Conservation (phyloP, 2,329 filamentous ascomycete species). For the Corinectria fuckeliana region DNA sequence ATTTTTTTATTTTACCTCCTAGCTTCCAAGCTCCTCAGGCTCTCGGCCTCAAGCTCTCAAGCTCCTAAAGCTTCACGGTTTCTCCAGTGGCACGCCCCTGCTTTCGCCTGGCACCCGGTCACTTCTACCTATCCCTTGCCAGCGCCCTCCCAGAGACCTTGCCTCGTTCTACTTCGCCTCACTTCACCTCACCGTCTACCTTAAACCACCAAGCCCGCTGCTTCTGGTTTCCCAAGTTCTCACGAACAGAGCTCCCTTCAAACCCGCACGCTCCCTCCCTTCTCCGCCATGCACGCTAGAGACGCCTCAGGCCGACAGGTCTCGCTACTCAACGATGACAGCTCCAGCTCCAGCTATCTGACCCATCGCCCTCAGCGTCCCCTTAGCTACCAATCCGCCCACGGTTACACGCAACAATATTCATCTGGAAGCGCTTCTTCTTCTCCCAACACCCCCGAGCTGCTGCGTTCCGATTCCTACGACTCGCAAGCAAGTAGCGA, state of each 20-base stretch:
- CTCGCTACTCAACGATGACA: slow-evolving; percentile 66
- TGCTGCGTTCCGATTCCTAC: slow-evolving; percentile 67
- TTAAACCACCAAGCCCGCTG: slow-evolving; percentile 10
- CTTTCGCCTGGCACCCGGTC: slow-evolving; percentile 9
- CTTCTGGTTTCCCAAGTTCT: slow-evolving; percentile 14
- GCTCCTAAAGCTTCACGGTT: slow-evolving; percentile 4
- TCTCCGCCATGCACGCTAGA: slow-evolving; percentile 56
- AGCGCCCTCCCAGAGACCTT: slow-evolving; percentile 5
- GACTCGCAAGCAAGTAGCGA: slow-evolving; percentile 65
- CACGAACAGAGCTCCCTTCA: neutral
- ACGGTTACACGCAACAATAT: slow-evolving; percentile 43
- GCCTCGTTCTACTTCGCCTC: slow-evolving; percentile 5
- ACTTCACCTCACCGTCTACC: slow-evolving; percentile 11
- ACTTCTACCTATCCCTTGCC: slow-evolving; percentile 6
- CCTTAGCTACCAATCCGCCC: slow-evolving; percentile 45
- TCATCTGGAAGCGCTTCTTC: slow-evolving; percentile 50
- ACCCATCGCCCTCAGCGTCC: slow-evolving; percentile 35
- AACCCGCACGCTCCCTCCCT: neutral
- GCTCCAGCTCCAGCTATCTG: slow-evolving; percentile 18
- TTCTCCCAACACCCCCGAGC: slow-evolving; percentile 60
- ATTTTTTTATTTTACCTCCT: slow-evolving; percentile 6
- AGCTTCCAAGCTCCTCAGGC: neutral
- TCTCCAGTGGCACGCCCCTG: slow-evolving; percentile 13
- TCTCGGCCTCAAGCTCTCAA: neutral
- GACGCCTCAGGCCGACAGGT: slow-evolving; percentile 64